Conservation (phyloP, 108 stramenopile species). For the Cyclostephanos invisitatus region DNA sequence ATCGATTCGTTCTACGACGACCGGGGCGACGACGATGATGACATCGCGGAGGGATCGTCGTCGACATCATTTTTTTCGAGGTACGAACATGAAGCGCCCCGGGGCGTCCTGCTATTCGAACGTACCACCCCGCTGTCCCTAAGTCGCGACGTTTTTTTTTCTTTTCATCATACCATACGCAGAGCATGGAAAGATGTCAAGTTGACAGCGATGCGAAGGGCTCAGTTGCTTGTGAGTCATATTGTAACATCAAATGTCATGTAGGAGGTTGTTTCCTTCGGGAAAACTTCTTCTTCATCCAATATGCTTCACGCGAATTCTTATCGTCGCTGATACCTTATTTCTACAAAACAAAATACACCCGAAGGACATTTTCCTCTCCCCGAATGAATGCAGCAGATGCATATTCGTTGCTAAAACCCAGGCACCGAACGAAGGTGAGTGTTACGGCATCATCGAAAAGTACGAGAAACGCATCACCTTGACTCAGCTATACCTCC, state of each 20-base stretch:
- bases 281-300: background rate
- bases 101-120: background rate
- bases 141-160: too few species aligned
- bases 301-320: background rate
- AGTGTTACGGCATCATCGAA: background rate
- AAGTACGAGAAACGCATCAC: background rate
- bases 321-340: background rate
- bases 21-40: background rate
- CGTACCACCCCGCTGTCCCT: too few species aligned
- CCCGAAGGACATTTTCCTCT: slow-evolving; percentile 40
- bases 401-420: slow-evolving; percentile 42
- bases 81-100: background rate
- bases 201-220: slow-evolving; percentile 32
- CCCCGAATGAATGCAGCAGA: slow-evolving; percentile 21
- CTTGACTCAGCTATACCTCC: background rate
- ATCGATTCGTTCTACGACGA: slow-evolving; percentile 41
- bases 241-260: background rate
- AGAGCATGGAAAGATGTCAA: slow-evolving; percentile 42
- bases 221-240: slow-evolving; percentile 32
- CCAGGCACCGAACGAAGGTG: background rate
- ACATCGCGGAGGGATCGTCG: background rate
- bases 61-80: slow-evolving; percentile 2
- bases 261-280: background rate
- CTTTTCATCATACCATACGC: background rate
- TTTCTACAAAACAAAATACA: background rate